Base-by-base conservation (phyloP, 2,329 filamentous ascomycete species). In the Fusarium miscanthi region DNA sequence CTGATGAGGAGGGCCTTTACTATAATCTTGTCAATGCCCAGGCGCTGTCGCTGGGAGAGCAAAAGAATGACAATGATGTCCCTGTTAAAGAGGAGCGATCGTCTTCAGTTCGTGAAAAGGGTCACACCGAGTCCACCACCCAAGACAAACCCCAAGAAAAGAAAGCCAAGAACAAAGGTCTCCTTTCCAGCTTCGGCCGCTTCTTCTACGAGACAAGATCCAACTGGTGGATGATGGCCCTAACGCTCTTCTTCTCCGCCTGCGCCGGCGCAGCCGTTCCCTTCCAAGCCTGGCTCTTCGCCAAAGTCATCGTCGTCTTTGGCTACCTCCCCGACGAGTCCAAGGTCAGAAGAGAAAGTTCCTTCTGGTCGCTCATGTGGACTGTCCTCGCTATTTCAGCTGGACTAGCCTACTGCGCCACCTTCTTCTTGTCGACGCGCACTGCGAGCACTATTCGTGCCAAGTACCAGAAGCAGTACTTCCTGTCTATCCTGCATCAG, bases 21-120 rank as follows among this genome's bases (percentile, higher is more conserved):
- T 87, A 87, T 42, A 87, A 86, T 3, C 86, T 95, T 6, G 92
- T 94, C 4, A 83, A 88, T 63, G 89, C 89, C 4, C 90, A 92
- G 69, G 83, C 87, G 51, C 81, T 91, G 19, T 86, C 86, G 0
- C 81, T 89, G 2, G 86, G 86, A 13, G 84, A 85, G 6, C 78
- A 84, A 0, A 77, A 77, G 4, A 33, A 40, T 1, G 25, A 21
- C 1, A 1, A 11, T 31, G 40, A 33, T 1, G 7, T 25, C 1
- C 21, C 2, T 23, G 6, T 10, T 1, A 33, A 45, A 12, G 49
- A 43, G 3, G 5, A 46, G 1, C 8, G 11, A 3, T 3, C 23
- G 7, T n/a, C 40, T 8, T 38, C 41, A 46, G 13, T 17, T 16
- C 33, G 23, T 31, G 59, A 46, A 21, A 56, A 61, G 14, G 3